Percentiles rank a stretch among this genome's conserved stretches.
These are phyloP conservation scores for Parastagonospora nodorum DNA, from an alignment of 2,329 filamentous ascomycete species.

Conservation along the genomic window DNA sequence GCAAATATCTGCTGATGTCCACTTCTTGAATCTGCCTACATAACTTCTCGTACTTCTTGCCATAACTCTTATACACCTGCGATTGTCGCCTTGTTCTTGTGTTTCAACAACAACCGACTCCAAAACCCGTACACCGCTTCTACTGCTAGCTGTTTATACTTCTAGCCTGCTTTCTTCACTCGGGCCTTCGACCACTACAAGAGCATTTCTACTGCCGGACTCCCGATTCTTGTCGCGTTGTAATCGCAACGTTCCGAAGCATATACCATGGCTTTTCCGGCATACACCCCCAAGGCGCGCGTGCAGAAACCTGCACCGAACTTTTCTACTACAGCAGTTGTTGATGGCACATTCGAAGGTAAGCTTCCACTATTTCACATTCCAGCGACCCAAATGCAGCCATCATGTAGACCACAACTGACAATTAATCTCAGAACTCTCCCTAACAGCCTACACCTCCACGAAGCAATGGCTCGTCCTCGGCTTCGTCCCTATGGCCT, in stretches of 20 bases:
- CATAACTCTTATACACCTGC: conserved; percentile 1
- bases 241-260: not conserved
- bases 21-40: conserved; percentile 4
- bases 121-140: not conserved
- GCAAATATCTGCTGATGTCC: conserved; percentile 38
- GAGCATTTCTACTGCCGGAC: conserved; percentile 2
- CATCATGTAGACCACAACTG: conserved; percentile 4
- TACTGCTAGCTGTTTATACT: not conserved
- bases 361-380: conserved; percentile 5
- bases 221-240: conserved; percentile 1
- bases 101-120: not conserved
- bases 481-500: conserved; percentile 70
- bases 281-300: conserved; percentile 45
- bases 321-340: conserved; percentile 46
- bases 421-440: conserved; percentile 37
- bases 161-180: not conserved
- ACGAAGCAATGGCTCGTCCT: conserved; percentile 65
- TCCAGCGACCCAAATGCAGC: not conserved
- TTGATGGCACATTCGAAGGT: conserved; percentile 50
- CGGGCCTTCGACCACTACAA: not conserved
- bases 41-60: conserved; percentile 9
- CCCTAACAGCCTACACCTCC: conserved; percentile 46
- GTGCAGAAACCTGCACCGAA: conserved; percentile 48
- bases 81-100: not conserved
- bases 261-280: conserved; percentile 35